phyloP scores from a whole-genome alignment of 768 basidiomycete species.

The Phlebiopsis gigantea region DNA sequence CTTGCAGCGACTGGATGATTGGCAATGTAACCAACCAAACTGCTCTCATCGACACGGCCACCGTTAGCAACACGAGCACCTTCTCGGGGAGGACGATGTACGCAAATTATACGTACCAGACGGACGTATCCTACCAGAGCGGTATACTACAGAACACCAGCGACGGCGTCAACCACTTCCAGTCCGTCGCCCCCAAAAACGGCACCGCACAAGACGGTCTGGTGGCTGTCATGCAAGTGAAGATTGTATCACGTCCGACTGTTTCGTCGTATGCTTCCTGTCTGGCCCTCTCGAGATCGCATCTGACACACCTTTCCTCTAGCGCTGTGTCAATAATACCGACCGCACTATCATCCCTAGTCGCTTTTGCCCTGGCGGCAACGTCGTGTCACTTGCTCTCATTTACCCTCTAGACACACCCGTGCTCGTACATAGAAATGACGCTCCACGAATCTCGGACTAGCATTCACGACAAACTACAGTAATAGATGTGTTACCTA shows the following conservation, averaged over 20 bases:
- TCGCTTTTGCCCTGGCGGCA: conserved; percentile 2
- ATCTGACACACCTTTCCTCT: not conserved
- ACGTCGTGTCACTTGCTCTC: not conserved
- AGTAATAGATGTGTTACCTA: not conserved
- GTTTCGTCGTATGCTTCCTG: conserved; percentile 17
- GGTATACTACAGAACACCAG: conserved; percentile 70
- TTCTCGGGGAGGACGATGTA: conserved; percentile 61
- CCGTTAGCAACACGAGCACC: conserved; percentile 52
- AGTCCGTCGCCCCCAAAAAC: conserved; percentile 44
- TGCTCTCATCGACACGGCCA: conserved; percentile 35
- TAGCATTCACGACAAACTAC: not conserved
- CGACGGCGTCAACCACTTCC: conserved; percentile 62
- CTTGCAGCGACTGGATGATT: conserved; percentile 69
- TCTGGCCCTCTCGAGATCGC: not conserved
- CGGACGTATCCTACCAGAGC: conserved; percentile 58
- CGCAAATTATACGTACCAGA: conserved; percentile 70
- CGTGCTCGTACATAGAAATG: not conserved
- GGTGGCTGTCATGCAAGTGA: conserved; percentile 73
- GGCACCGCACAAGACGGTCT: conserved; percentile 75
- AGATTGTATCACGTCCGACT: conserved; percentile 42
- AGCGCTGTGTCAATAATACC: not conserved
- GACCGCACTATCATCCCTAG: not conserved
- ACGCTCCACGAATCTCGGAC: not conserved
- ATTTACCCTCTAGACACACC: not conserved
- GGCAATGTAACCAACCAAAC: conserved; percentile 67